phyloP scores from a whole-genome alignment of 2,329 filamentous ascomycete species.

The Monilinia aucupariae region DNA sequence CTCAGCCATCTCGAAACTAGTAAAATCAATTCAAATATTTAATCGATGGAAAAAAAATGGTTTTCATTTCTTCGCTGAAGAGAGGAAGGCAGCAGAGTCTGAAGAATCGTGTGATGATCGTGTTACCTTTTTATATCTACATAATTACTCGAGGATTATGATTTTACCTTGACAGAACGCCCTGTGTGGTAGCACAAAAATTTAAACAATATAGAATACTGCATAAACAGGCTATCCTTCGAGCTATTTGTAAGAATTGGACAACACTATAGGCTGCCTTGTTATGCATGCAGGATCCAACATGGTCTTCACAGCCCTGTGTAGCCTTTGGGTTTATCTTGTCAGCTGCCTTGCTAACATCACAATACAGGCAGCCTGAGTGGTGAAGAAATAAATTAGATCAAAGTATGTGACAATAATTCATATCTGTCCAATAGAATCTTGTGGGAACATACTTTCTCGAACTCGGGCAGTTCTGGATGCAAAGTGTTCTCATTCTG shows the following conservation, averaged over 20 bases:
- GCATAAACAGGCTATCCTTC: background rate
- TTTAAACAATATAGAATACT: too few species aligned
- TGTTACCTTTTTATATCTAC: too few species aligned
- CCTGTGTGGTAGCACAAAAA: background rate
- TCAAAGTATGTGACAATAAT: background rate
- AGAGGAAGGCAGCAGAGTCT: background rate
- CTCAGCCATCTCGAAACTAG: background rate
- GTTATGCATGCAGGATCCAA: background rate
- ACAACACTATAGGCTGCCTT: background rate
- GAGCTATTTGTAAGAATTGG: background rate
- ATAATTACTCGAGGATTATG: too few species aligned
- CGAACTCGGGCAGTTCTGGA: background rate
- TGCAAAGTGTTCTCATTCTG: background rate
- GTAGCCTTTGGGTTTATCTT: background rate
- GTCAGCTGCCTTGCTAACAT: background rate
- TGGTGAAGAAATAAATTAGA: too few species aligned
- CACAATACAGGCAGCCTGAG: too few species aligned
- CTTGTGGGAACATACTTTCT: background rate
- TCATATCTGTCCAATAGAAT: background rate
- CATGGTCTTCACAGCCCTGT: background rate
- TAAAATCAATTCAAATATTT: background rate
- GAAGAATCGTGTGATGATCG: background rate
- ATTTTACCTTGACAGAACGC: too few species aligned
- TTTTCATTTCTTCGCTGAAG: background rate
- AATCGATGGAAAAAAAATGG: background rate